Evolutionary conservation across 23 red algal species (phyloP).

Genomic region (Gracilaria domingensis): DNA sequence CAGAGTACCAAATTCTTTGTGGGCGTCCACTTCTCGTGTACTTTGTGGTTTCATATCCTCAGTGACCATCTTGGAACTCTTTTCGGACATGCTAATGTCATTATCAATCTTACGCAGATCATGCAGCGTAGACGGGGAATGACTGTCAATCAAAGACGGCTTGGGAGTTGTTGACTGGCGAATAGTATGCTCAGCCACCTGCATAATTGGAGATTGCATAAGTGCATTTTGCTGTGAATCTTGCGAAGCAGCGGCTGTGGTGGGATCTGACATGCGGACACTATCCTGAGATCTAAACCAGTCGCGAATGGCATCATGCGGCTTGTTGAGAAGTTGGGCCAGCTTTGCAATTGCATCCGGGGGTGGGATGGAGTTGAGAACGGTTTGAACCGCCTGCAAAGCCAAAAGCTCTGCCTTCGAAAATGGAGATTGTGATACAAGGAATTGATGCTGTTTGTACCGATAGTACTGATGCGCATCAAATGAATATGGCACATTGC

Average conservation of each 20-base stretch:
- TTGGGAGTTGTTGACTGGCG: neutral
- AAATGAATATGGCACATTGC: conserved; percentile 1
- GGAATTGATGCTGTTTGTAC: neutral
- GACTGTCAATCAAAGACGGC: neutral
- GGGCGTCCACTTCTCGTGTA: neutral
- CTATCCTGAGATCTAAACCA: conserved; percentile 28
- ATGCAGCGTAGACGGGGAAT: neutral
- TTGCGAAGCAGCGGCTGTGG: neutral
- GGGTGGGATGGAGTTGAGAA: conserved; percentile 19
- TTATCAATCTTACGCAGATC: conserved; percentile 19
- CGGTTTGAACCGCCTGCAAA: conserved; percentile 33
- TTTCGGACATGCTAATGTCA: conserved; percentile 18
- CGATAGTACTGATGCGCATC: conserved; percentile 19
- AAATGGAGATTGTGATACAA: conserved; percentile 13
- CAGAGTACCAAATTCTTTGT: neutral
- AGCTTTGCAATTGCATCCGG: conserved; percentile 31
- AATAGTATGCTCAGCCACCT: neutral
- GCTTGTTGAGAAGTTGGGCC: conserved; percentile 32
- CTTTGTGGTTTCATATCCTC: conserved; percentile 1
- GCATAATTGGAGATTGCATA: conserved; percentile 29
- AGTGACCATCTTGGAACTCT: conserved; percentile 19
- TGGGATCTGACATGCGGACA: neutral
- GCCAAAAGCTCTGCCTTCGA: conserved; percentile 42
- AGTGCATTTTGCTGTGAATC: conserved; percentile 5
- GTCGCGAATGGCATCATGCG: conserved; percentile 28